phyloP scores from a whole-genome alignment of 139 green algal genomes.

The Auxenochlorella pyrenoidosa region DNA sequence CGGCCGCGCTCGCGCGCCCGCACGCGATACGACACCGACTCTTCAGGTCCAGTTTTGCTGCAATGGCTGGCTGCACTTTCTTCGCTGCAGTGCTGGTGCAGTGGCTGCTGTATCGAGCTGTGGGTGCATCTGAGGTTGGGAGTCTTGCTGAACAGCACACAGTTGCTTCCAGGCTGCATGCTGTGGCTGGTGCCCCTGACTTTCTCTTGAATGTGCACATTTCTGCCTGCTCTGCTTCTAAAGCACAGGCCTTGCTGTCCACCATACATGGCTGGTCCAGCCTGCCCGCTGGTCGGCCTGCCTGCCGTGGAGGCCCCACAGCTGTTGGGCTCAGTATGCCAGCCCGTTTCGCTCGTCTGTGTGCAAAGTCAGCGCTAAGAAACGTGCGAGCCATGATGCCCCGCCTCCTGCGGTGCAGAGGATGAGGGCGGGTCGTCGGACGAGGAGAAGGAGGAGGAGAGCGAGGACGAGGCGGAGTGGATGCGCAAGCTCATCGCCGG shows the following conservation, averaged over 20 bases:
- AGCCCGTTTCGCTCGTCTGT: too few relatives aligned
- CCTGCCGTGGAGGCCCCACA: too few relatives aligned
- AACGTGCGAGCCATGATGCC: not conserved
- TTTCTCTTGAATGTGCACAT: not conserved
- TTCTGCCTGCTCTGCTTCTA: too few relatives aligned
- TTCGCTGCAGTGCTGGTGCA: too few relatives aligned
- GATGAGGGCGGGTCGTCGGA: constrained; percentile 52
- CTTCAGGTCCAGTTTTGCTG: not conserved
- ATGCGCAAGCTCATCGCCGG: constrained; percentile 68
- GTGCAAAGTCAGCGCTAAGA: too few relatives aligned
- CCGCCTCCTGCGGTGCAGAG: not conserved
- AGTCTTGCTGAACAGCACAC: too few relatives aligned
- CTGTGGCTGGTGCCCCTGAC: not conserved
- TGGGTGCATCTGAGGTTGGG: too few relatives aligned
- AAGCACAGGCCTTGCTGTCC: too few relatives aligned
- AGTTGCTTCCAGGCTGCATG: not conserved
- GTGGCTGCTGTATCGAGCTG: too few relatives aligned
- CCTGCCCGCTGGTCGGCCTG: too few relatives aligned
- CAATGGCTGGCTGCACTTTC: not conserved
- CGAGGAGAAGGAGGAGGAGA: constrained; percentile 60
- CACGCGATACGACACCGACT: constrained; percentile 55
- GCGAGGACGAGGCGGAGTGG: constrained; percentile 66
- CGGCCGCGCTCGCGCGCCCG: not conserved
- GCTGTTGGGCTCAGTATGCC: too few relatives aligned
- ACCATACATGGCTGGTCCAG: too few relatives aligned